Percentiles rank a stretch among this genome's conserved stretches.
phyloP scores from a whole-genome alignment of 345 rosid species.

The Hibiscus syriacus region DNA sequence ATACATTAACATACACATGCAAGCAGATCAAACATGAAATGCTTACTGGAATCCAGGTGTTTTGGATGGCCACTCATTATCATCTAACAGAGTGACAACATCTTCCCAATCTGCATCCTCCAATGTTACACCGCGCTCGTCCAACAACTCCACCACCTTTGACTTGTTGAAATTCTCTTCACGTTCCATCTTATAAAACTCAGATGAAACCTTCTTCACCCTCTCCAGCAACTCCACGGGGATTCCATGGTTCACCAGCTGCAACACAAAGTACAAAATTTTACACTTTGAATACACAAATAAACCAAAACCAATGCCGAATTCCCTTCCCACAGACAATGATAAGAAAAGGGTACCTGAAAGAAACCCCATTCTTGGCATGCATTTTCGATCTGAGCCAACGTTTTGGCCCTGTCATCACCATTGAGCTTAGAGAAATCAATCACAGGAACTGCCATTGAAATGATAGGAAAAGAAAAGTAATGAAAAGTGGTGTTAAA shows the following conservation, averaged over 20 bases:
- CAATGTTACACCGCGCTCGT: constrained; percentile 37
- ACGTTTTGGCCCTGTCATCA: constrained; percentile 51
- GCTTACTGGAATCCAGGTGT: constrained; percentile 68
- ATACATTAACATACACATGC: neutral
- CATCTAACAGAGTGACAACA: constrained; percentile 53
- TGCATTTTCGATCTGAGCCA: constrained; percentile 64
- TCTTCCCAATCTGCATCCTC: constrained; percentile 84
- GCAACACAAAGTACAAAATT: neutral
- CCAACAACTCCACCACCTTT: constrained; percentile 32
- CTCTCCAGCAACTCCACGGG: constrained; percentile 60
- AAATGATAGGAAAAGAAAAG: neutral
- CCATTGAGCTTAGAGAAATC: constrained; percentile 79
- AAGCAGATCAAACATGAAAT: neutral
- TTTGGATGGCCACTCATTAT: constrained; percentile 54
- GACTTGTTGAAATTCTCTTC: constrained; percentile 62
- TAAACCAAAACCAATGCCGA: neutral
- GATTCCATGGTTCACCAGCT: constrained; percentile 85
- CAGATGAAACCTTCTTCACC: constrained; percentile 58
- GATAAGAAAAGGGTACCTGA: constrained; percentile 41
- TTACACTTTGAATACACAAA: neutral
- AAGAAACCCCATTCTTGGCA: constrained; percentile 93
- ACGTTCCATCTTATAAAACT: constrained; percentile 54
- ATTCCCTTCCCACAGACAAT: neutral
- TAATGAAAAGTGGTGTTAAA: too few species aligned
- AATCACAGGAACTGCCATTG: constrained; percentile 84